Conservation (phyloP, 495 filamentous ascomycete species). For the Aspergillus carlsbadensis region DNA sequence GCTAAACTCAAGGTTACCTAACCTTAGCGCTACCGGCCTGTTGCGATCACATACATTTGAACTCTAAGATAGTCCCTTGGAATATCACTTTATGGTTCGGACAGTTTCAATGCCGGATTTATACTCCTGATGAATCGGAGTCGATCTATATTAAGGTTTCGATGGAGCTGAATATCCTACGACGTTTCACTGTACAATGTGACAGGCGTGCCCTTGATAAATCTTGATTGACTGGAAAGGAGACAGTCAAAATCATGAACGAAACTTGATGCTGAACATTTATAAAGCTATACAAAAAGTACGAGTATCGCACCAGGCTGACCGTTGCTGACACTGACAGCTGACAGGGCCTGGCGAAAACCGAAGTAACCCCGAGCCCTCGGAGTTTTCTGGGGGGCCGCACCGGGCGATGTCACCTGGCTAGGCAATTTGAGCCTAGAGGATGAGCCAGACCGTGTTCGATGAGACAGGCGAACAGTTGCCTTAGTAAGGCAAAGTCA, state of each 20-base stretch:
- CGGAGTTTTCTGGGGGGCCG: not conserved
- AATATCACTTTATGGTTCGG: no score
- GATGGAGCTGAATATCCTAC: no score
- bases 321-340: not conserved
- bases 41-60: no score
- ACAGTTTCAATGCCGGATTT: no score
- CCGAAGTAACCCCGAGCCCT: conserved; percentile 1
- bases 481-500: not conserved
- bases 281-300: not conserved
- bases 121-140: no score
- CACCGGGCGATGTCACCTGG: not conserved
- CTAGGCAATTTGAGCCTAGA: not conserved
- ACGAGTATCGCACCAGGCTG: not conserved
- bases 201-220: no score
- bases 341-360: not conserved
- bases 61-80: no score
- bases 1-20: not conserved
- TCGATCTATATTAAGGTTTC: no score
- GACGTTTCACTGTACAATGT: no score
- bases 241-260: no score
- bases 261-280: not conserved
- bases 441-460: not conserved
- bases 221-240: no score
- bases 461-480: not conserved
- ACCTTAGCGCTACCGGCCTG: not conserved